Conservation (phyloP, 495 filamentous ascomycete species). For the Aspergillus taichungensis region DNA sequence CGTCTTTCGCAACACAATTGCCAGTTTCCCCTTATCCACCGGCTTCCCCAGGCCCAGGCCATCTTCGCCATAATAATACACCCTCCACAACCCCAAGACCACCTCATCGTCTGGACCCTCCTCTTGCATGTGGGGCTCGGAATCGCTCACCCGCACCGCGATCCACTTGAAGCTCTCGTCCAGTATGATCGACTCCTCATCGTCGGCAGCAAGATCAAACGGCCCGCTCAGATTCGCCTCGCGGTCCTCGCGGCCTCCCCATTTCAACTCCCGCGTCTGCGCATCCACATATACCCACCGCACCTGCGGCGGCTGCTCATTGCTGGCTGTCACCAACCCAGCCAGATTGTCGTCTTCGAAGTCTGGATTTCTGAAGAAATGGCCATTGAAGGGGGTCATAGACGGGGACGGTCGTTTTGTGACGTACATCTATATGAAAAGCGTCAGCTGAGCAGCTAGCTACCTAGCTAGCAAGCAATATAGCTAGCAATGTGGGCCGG, state of each 20-base stretch:
- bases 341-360: slow-evolving; percentile 15
- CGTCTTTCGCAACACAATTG: too few species aligned
- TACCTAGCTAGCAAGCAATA: not conserved
- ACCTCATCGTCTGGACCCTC: not conserved
- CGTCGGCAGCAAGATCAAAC: slow-evolving; percentile 18
- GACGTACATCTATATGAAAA: slow-evolving; percentile 16
- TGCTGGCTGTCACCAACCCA: slow-evolving; percentile 19
- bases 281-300: slow-evolving; percentile 22
- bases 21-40: too few species aligned
- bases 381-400: slow-evolving; percentile 20
- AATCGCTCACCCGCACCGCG: slow-evolving; percentile 15
- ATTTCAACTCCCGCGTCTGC: slow-evolving; percentile 16
- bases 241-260: slow-evolving; percentile 18
- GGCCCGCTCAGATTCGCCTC: slow-evolving; percentile 20
- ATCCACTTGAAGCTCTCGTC: slow-evolving; percentile 20
- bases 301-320: slow-evolving; percentile 16
- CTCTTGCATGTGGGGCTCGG: slow-evolving; percentile 6
- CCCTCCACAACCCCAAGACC: slow-evolving; percentile 13
- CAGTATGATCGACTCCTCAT: slow-evolving; percentile 17
- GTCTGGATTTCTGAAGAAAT: slow-evolving; percentile 18
- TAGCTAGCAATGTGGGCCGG: not conserved
- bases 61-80: slow-evolving; percentile 8
- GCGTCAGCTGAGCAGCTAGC: not conserved
- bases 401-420: slow-evolving; percentile 13
- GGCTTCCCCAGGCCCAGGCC: too few species aligned